Evolutionary conservation across 768 basidiomycete species (phyloP).

Genomic region (Auricularia heimuer): DNA sequence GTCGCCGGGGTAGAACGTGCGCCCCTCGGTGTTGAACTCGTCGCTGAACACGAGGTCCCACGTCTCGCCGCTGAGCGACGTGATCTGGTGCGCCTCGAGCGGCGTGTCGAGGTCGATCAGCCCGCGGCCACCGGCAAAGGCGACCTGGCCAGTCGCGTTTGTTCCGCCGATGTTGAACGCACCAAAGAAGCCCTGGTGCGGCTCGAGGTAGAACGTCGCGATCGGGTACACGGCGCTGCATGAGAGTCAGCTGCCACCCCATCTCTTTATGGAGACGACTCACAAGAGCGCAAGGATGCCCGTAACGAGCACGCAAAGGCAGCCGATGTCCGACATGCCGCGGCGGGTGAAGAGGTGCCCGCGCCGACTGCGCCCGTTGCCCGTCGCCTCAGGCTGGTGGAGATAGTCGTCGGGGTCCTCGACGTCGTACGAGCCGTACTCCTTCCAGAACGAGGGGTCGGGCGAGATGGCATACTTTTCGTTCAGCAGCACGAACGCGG

Average conservation of each 20-base stretch:
- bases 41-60: constrained; percentile 77
- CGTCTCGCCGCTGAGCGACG: constrained; percentile 41
- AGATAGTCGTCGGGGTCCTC: constrained; percentile 59
- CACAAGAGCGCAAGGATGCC: constrained; percentile 37
- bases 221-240: constrained; percentile 51
- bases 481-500: not conserved
- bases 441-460: constrained; percentile 65
- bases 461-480: constrained; percentile 61
- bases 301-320: constrained; percentile 47
- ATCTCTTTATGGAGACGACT: constrained; percentile 23
- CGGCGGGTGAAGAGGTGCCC: constrained; percentile 56
- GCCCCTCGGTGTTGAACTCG: constrained; percentile 73
- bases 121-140: constrained; percentile 46
- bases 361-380: constrained; percentile 34
- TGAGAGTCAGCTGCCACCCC: not conserved
- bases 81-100: constrained; percentile 38
- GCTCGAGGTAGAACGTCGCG: constrained; percentile 44
- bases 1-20: constrained; percentile 79
- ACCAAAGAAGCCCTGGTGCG: constrained; percentile 36
- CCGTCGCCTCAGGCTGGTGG: constrained; percentile 62
- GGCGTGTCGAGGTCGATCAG: constrained; percentile 76
- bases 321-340: constrained; percentile 65
- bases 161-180: constrained; percentile 71
- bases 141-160: constrained; percentile 62
- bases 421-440: constrained; percentile 47